phyloP scores from a whole-genome alignment of 2,329 filamentous ascomycete species.

The Penicillium hesseltinei region DNA sequence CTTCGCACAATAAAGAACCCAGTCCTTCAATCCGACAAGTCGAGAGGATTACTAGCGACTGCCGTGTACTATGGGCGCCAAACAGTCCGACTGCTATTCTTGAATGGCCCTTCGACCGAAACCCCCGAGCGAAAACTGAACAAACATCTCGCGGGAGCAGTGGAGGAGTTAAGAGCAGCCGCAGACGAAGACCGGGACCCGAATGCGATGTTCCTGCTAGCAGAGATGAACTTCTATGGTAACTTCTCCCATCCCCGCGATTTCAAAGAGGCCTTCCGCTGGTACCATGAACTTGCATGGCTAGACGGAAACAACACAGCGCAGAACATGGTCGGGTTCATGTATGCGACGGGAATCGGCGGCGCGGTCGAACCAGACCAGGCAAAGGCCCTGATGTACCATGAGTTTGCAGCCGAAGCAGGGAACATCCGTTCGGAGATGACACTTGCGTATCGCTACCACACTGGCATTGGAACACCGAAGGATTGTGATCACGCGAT shows the following conservation, averaged over 20 bases:
- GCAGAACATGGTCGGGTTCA: constrained; percentile 91
- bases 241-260: constrained; percentile 86
- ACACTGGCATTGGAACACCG: constrained; percentile 78
- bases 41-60: constrained; percentile 58
- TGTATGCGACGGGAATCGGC: constrained; percentile 91
- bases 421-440: constrained; percentile 87
- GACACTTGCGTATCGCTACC: constrained; percentile 84
- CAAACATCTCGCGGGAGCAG: constrained; percentile 54
- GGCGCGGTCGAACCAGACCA: constrained; percentile 79
- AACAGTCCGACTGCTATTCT: constrained; percentile 62
- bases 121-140: constrained; percentile 39
- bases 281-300: constrained; percentile 75
- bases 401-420: constrained; percentile 84
- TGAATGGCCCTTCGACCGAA: constrained; percentile 57
- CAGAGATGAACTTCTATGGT: constrained; percentile 94
- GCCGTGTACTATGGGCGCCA: constrained; percentile 61
- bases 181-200: constrained; percentile 56
- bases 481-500: constrained; percentile 82
- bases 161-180: constrained; percentile 58
- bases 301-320: constrained; percentile 84
- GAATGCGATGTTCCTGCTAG: constrained; percentile 85
- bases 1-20: constrained; percentile 32
- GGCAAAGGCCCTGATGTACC: constrained; percentile 86
- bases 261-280: constrained; percentile 72
- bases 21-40: constrained; percentile 41